Evolutionary conservation across 306 rosid genomes (phyloP).

Genomic region (Fagus sylvatica): DNA sequence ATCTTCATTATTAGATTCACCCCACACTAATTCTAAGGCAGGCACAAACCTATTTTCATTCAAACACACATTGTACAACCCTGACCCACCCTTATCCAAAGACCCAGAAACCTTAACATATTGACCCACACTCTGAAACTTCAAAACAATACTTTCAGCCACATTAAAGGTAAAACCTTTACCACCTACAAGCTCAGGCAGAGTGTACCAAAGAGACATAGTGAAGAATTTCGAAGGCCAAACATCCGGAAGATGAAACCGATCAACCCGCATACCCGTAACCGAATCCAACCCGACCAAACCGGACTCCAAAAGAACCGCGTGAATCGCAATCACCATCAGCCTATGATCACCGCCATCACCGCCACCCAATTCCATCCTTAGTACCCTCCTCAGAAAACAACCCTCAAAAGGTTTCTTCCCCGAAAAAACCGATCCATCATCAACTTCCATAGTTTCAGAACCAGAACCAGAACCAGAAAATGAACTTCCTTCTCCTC

Average conservation of each 20-base stretch:
- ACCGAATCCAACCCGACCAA: constrained; percentile 46
- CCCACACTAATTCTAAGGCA: constrained; percentile 39
- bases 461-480: constrained; percentile 12
- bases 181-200: constrained; percentile 53
- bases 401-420: constrained; percentile 39
- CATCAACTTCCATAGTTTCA: constrained; percentile 33
- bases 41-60: constrained; percentile 45
- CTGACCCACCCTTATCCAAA: constrained; percentile 40
- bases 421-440: constrained; percentile 34
- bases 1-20: constrained; percentile 6
- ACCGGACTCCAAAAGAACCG: constrained; percentile 71
- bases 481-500: too few relatives aligned
- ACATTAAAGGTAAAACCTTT: constrained; percentile 6
- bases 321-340: constrained; percentile 58
- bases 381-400: constrained; percentile 53
- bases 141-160: constrained; percentile 43
- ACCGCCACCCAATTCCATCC: constrained; percentile 39
- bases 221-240: constrained; percentile 44
- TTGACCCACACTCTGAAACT: constrained; percentile 59
- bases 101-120: constrained; percentile 63
- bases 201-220: constrained; percentile 51
- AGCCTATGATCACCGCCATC: constrained; percentile 43
- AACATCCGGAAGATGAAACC: constrained; percentile 34
- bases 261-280: constrained; percentile 31
- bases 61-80: constrained; percentile 40